Evolutionary conservation across 169 alveolate genomes (phyloP), one percentile per base, ranked within the genome.

Genomic region (Eimeria zaria): DNA sequence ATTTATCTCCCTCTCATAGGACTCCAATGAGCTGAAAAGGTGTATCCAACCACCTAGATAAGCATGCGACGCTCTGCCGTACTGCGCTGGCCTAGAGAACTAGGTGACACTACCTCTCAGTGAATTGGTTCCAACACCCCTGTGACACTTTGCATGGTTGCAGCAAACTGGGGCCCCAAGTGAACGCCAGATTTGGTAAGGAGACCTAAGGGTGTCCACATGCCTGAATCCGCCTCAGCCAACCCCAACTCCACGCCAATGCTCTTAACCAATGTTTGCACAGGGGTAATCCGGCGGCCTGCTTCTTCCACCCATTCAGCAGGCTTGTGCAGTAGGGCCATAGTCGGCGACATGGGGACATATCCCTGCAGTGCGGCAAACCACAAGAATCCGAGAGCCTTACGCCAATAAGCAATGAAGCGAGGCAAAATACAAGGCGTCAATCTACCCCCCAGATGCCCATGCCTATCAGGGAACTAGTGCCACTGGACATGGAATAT

Each of bases 221-320:
- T 20, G 64, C 93, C 93, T 62, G 81, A 87, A 55, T 36, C 24
- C 1, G 81, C 81, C 48, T 16, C 81, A 36, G 81, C 64, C 58
- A 41, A 46, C 14, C 93, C 93, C 81, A 62, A 62, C 53, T 62
- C 93, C 20, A 62, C 93, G n/a, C 93, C 93, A 24, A 80, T 20
- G 30, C 62, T 92, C 67, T 46, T 92, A 62, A 92, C 89, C 41
- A 78, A 51, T 69, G 90, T 69, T 9, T 80, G 89, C 20, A 91
- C 91, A 39, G 96, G 96, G 41, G 96, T 80, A n/a, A 92, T 78
- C 33, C 69, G 74, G 8, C 96, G 64, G 55, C 91, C 96, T 18
- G 96, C 96, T 30, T 92, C 87, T 36, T 71, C 96, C 39, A 92
- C 96, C 96, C 96, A 92, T 71, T 92, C 96, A 6, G 96, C 96